Base-by-base conservation (phyloP, 768 basidiomycete species). In the Amanita pseudoporphyria region DNA sequence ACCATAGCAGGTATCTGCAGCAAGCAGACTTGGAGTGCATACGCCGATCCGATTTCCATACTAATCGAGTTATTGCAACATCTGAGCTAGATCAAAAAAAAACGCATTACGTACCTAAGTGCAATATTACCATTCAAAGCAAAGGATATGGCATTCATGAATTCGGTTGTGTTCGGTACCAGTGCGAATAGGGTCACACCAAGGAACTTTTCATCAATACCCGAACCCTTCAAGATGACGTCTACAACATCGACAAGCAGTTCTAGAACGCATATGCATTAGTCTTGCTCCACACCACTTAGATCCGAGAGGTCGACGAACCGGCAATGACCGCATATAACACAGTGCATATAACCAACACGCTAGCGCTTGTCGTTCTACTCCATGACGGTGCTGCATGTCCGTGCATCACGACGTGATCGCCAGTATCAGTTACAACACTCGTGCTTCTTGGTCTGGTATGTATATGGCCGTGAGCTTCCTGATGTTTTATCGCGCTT, bases 1-100 rank as follows among this genome's bases (percentile, higher is more conserved):
- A 99, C 92, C 95, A 99, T 98, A 2, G 93, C 91, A 2, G 96
- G 96, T 28, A 98, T 92, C 66, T 99, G 96, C 12, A 99, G 74
- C 47, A 99, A 73, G 64, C 96, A 99, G 13, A 99, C 96, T 66
- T 99, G 96, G 2, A 99, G 75, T 4, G 96, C 96, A 66, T 99
- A 99, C 3, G 96, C 96, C 1, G 96, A 98, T 12, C 96, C 96
- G 58, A 99, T 98, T 67, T 98, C 96, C 93, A 98, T 97, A 64
- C 94, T 97, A 55, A 12, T 7, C 24, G 12, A 12, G 28, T 33
- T 10, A 14, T 28, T 13, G 45, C 9, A 35, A 21, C 7, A 24
- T 28, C 16, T 3, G 19, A 10, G n/a, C 7, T 22, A 5, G 22
- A 18, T 7, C n/a, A 1, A 19, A 21, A 18, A 9, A 36, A 2